Evolutionary conservation across 768 basidiomycete genomes (phyloP), one percentile per base, ranked within the genome.

Genomic region (Phaffia tasmanica): DNA sequence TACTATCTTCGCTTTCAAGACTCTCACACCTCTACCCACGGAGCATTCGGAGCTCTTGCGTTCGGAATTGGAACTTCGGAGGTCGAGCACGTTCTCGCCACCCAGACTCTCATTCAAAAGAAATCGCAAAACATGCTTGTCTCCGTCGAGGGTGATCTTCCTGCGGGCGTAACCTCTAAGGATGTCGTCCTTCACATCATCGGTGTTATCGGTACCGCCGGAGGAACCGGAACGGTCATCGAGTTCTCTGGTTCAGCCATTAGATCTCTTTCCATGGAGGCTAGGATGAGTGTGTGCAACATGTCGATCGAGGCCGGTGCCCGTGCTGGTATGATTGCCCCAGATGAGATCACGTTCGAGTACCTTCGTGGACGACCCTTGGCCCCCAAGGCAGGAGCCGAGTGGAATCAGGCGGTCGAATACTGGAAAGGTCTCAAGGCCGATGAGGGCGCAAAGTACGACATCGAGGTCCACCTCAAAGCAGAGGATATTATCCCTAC

Each of bases 261-360:
- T 78, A 85, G 87, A 66, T 81, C 80, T 23, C 84, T 90, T 73
- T 86, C 85, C 73, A 89, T 92, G 87, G 90, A 93, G 76, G 88
- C 87, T 49, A 84, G 89, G 59, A 89, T 79, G 78, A 75, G 75
- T 3, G 77, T 78, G 69, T 91, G 89, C 79, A 93, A 93, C 78
- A 92, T 93, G 90, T 91, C 89, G 67, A 92, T 93, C 73, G 90
- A 93, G 76, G 90, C 85, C 64, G 90, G 90, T 72, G 90, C 90
- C 71, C 83, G 90, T 72, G 90, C 90, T 15, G 89, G 89, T 61
- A 90, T 93, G 89, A 82, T 93, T 65, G 89, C 88, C 21, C 89
- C 90, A 1, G 90, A 93, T 74, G 86, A 91, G 30, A 79, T 85
- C 68, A 93, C 90, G 15, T 90, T 92, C 73, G 80, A 82, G 35